Evolutionary conservation across 371 early-diverging fungal species (phyloP).

Genomic region (Mortierella sp.): DNA sequence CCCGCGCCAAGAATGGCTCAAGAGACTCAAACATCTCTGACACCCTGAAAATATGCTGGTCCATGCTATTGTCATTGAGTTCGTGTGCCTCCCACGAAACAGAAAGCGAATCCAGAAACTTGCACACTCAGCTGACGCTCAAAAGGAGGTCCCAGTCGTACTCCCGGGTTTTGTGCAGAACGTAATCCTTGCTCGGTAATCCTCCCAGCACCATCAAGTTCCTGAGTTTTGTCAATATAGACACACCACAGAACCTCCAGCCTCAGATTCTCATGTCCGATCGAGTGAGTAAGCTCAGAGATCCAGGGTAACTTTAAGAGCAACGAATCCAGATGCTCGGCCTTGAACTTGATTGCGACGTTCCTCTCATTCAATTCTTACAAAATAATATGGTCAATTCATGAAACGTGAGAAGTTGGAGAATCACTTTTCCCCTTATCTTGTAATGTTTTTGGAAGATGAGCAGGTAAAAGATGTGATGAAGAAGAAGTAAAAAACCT

Average conservation of each 20-base stretch:
- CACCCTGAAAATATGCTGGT: neutral
- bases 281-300: constrained; percentile 27
- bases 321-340: constrained; percentile 19
- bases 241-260: constrained; percentile 30
- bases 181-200: neutral
- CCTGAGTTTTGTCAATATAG: constrained; percentile 7
- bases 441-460: too few relatives aligned
- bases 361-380: too few relatives aligned
- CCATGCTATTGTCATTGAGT: neutral
- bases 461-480: too few relatives aligned
- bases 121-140: constrained; percentile 13
- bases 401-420: too few relatives aligned
- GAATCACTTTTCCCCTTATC: too few relatives aligned
- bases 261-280: constrained; percentile 19
- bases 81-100: constrained; percentile 23
- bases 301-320: constrained; percentile 16
- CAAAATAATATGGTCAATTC: too few relatives aligned
- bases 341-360: neutral
- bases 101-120: constrained; percentile 12
- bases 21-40: neutral
- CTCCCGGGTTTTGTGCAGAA: constrained; percentile 17
- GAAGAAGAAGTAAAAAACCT: too few relatives aligned
- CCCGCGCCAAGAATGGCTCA: neutral
- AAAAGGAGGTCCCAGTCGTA: constrained; percentile 23
- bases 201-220: constrained; percentile 25